These are phyloP conservation scores for Tagetes erecta DNA, from an alignment of 129 eudicot species.

Conservation along the genomic window DNA sequence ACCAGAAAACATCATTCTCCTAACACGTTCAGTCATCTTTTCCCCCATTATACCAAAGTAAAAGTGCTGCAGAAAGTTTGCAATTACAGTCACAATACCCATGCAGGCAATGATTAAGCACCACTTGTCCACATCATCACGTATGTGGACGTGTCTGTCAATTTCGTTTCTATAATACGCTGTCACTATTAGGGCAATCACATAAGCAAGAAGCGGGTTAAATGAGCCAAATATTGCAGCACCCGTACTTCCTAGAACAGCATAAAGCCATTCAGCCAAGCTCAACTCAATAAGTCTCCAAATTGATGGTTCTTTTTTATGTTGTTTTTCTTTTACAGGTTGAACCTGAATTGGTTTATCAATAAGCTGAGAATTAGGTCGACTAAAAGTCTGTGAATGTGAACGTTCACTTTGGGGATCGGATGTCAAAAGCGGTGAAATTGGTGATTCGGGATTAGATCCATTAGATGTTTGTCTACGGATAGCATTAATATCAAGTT, in stretches of 20 bases:
- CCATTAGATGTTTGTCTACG: constrained; percentile 60
- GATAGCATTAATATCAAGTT: constrained; percentile 70
- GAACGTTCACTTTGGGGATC: constrained; percentile 92
- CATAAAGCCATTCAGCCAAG: constrained; percentile 97
- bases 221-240: constrained; percentile 95
- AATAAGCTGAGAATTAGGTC: constrained; percentile 70
- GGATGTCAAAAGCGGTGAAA: constrained; percentile 94
- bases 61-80: constrained; percentile 92
- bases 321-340: constrained; percentile 47
- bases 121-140: constrained; percentile 80
- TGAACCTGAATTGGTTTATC: constrained; percentile 42
- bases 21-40: constrained; percentile 93
- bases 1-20: constrained; percentile 99
- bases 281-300: constrained; percentile 98
- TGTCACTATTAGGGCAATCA: constrained; percentile 71
- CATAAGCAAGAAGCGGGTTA: constrained; percentile 92
- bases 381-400: constrained; percentile 93
- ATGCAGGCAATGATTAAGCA: constrained; percentile 86
- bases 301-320: constrained; percentile 67
- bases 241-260: constrained; percentile 88
- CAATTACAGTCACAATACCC: constrained; percentile 91
- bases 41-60: constrained; percentile 99
- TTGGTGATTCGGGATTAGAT: constrained; percentile 96
- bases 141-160: constrained; percentile 38
- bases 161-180: constrained; percentile 63